Evolutionary conservation across 345 rosid species (phyloP).

Genomic region (Streptanthus diversifolius): DNA sequence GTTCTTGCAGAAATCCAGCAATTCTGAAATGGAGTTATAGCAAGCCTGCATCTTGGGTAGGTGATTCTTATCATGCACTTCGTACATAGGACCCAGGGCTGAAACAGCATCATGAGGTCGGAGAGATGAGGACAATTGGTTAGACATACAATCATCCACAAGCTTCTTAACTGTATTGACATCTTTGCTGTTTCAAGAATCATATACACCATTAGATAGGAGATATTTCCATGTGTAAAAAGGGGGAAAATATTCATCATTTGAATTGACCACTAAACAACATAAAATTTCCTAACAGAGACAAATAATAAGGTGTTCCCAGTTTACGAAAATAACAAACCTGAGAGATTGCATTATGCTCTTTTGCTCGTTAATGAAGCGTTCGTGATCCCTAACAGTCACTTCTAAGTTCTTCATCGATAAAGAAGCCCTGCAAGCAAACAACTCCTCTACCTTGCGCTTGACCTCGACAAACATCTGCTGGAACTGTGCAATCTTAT

Average conservation of each 20-base stretch:
- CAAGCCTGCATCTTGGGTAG: slow-evolving; percentile 81
- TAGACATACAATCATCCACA: slow-evolving; percentile 84
- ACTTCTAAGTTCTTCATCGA: slow-evolving; percentile 56
- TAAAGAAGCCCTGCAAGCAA: slow-evolving; percentile 48
- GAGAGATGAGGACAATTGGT: slow-evolving; percentile 76
- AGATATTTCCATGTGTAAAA: background rate
- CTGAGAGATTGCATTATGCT: slow-evolving; percentile 95
- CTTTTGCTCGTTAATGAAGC: slow-evolving; percentile 65
- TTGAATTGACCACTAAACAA: background rate
- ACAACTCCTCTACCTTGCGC: slow-evolving; percentile 69
- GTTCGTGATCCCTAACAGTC: slow-evolving; percentile 62
- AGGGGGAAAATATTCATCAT: background rate
- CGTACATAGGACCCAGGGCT: slow-evolving; percentile 99
- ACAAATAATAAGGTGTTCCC: background rate
- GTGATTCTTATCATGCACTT: slow-evolving; percentile 89
- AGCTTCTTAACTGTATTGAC: slow-evolving; percentile 89
- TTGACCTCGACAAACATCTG: slow-evolving; percentile 73
- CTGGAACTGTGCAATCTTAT: slow-evolving; percentile 75
- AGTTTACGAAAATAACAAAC: slow-evolving; percentile 42
- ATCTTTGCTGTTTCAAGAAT: slow-evolving; percentile 77
- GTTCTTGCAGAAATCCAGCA: slow-evolving; percentile 66
- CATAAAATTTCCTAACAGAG: background rate
- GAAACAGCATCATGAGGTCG: slow-evolving; percentile 99
- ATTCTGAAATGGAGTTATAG: slow-evolving; percentile 50
- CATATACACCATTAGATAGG: slow-evolving; percentile 24